Evolutionary conservation across 139 green algal genomes (phyloP).

Genomic region (Deuterostichococcus epilithicus): DNA sequence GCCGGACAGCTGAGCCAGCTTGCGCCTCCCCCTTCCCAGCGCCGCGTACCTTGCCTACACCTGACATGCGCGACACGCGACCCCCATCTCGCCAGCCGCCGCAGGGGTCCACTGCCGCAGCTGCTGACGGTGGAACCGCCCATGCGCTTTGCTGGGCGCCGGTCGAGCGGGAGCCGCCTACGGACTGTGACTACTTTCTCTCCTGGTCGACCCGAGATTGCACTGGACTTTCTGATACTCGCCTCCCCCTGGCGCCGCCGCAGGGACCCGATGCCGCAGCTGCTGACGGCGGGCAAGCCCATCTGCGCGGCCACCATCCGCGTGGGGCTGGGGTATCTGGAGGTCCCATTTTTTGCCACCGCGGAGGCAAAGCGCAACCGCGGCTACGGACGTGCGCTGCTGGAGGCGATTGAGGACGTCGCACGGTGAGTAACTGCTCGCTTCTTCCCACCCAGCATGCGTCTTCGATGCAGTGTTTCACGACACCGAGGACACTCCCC

Average conservation of each 20-base stretch:
- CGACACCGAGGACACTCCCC: no score
- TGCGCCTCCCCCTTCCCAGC: no score
- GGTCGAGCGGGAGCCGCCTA: conserved; percentile 70
- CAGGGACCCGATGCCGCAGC: conserved; percentile 38
- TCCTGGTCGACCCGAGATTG: no score
- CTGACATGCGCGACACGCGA: no score
- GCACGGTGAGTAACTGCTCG: conserved; percentile 18
- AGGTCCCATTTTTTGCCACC: conserved; percentile 88
- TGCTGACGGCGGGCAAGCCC: conserved; percentile 68
- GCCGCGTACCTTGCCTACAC: no score
- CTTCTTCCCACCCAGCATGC: no score
- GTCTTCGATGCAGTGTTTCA: no score
- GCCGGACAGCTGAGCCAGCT: no score
- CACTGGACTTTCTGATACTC: no score
- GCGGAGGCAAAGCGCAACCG: conserved; percentile 59
- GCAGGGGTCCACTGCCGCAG: conserved; percentile 35
- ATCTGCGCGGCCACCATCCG: conserved; percentile 83
- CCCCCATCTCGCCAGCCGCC: not conserved
- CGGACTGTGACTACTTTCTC: no score
- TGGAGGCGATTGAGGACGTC: conserved; percentile 82
- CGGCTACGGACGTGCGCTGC: conserved; percentile 79
- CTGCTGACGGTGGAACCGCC: conserved; percentile 66
- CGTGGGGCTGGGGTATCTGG: conserved; percentile 70
- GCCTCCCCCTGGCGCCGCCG: no score
- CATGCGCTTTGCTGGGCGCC: conserved; percentile 77